Base-by-base conservation (phyloP, 352 stramenopile species). In the Phytophthora quininea region DNA sequence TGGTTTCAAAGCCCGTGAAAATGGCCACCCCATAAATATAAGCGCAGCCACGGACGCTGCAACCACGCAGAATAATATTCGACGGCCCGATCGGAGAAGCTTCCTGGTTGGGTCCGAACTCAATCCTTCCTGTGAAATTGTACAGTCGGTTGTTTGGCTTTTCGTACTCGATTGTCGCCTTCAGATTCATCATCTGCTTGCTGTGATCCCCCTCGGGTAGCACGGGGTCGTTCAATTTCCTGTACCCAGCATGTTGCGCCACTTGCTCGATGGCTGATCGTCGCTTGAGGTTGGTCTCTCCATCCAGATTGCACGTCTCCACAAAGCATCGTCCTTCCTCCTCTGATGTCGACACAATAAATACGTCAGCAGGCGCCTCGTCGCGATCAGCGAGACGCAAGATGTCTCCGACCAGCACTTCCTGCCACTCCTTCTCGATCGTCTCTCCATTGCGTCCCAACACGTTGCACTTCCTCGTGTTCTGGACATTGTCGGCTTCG, bases 241-340 rank as follows among this genome's bases (percentile, higher is more conserved):
- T 76, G 58, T 79, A 90, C 11, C 84, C 84, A 31, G 89, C 76
- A 43, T 86, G 64, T n/a, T 76, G 75, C 3, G 80, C 74, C 29
- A 90, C 74, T 27, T 71, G 63, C 47, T 91, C 76, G 56, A 91
- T 81, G 1, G 82, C 82, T 0, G 65, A 75, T 40, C 85, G 70
- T 31, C 77, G 77, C 73, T 98, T 98, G n/a, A 98, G 67, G 67
- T 98, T 98, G 8, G 93, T 98, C 69, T 98, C 94, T 15, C 95
- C 95, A 59, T 98, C 95, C 46, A 98, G 73, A 65, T 97, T 98
- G 54, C 86, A 93, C 8, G 95, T 98, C 73, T 98, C 95, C 33
- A 98, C 83, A 61, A 97, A 98, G 72, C 80, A 96, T 2, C 77
- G 73, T 0, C 85, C 85, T 79, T 93, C 82, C 65, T 91, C 82